These are phyloP conservation scores for Fusarium circinatum DNA, from an alignment of 2,329 filamentous ascomycete genomes.

Conservation along the genomic window DNA sequence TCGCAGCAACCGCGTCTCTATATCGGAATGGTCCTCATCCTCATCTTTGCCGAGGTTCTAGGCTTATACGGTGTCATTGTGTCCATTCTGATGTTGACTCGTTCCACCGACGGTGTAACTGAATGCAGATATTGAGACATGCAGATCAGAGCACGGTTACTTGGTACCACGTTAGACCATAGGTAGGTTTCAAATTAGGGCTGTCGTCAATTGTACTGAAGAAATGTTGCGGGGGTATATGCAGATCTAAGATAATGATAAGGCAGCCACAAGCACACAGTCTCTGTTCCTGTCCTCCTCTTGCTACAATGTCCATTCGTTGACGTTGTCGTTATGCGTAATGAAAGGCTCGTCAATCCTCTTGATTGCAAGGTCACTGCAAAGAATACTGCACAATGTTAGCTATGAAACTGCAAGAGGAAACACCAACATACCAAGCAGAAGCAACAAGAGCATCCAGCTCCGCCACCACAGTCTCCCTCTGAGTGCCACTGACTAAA, in stretches of 20 bases:
- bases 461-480: constrained; percentile 87
- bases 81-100: constrained; percentile 60
- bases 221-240: constrained; percentile 41
- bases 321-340: constrained; percentile 73
- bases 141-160: neutral
- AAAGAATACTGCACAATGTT: constrained; percentile 76
- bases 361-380: constrained; percentile 94
- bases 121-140: constrained; percentile 49
- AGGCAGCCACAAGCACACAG: constrained; percentile 28
- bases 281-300: constrained; percentile 8
- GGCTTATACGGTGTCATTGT: constrained; percentile 60
- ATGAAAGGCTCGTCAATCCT: constrained; percentile 95
- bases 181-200: neutral
- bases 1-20: constrained; percentile 60
- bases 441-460: constrained; percentile 91
- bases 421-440: constrained; percentile 72
- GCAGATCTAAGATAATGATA: constrained; percentile 42
- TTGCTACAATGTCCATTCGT: constrained; percentile 79
- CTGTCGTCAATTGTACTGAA: constrained; percentile 20
- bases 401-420: neutral
- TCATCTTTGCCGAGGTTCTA: constrained; percentile 60
- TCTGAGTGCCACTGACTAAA: constrained; percentile 72
- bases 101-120: constrained; percentile 52
- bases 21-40: constrained; percentile 59
- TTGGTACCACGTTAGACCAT: neutral